phyloP scores from a whole-genome alignment of 2,329 filamentous ascomycete genomes.

The Arthrocladium fulminans region DNA sequence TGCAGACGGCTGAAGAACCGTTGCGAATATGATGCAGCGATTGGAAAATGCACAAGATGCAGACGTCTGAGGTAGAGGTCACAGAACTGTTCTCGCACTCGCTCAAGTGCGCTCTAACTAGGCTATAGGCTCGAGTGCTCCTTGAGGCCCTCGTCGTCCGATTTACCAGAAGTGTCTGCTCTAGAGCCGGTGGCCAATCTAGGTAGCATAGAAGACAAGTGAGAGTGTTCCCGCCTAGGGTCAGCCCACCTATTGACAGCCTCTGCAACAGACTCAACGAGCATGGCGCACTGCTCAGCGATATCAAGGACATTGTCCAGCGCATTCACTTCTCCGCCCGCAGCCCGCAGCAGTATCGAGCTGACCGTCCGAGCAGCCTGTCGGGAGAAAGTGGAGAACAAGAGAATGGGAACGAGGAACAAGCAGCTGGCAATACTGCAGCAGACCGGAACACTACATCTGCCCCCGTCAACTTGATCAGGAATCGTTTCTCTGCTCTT shows the following conservation, averaged over 20 bases:
- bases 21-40: constrained; percentile 7
- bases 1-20: constrained; percentile 8
- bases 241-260: not conserved
- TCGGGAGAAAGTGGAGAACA: not conserved
- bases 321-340: not conserved
- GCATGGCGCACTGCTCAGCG: constrained; percentile 5
- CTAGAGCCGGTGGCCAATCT: constrained; percentile 2
- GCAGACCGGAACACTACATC: constrained; percentile 8
- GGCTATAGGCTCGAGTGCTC: constrained; percentile 6
- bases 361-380: not conserved
- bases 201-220: constrained; percentile 5
- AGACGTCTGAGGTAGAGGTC: constrained; percentile 9
- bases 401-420: constrained; percentile 5
- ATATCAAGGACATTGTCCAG: constrained; percentile 9
- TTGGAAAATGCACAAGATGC: constrained; percentile 10
- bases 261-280: not conserved
- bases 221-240: not conserved
- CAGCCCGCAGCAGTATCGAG: constrained; percentile 3
- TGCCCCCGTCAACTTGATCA: constrained; percentile 8
- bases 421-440: constrained; percentile 2
- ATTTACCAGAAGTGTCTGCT: not conserved
- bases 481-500: constrained; percentile 7
- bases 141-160: constrained; percentile 7
- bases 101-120: not conserved
- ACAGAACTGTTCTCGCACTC: not conserved